These are phyloP conservation scores for Grigorovia yakushimaensis DNA, from an alignment of 805 yeast genomes.

Conservation along the genomic window DNA sequence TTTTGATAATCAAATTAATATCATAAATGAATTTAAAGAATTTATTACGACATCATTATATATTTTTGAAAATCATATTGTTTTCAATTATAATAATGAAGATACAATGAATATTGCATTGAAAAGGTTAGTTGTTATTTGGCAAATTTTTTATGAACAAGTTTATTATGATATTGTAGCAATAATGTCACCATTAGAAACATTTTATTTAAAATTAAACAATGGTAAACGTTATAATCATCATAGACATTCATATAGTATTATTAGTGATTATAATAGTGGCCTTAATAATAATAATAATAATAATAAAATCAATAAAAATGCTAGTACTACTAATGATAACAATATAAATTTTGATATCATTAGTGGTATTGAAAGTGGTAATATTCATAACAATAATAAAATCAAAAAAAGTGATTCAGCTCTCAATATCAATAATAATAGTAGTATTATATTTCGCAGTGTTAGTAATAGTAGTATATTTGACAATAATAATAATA, in stretches of 20 bases:
- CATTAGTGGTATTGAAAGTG: neutral
- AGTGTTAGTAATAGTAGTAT: neutral
- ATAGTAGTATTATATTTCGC: neutral
- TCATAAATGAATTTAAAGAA: conserved; percentile 23
- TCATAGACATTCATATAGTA: neutral
- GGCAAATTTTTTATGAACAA: conserved; percentile 49
- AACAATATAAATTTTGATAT: neutral
- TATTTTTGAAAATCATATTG: conserved; percentile 30
- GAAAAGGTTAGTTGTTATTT: conserved; percentile 34
- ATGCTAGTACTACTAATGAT: too few species aligned
- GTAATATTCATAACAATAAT: neutral
- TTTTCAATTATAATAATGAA: conserved; percentile 26
- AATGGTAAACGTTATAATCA: conserved; percentile 18
- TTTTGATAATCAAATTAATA: conserved; percentile 16
- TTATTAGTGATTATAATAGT: neutral
- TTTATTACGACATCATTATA: conserved; percentile 30
- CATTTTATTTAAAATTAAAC: conserved; percentile 15
- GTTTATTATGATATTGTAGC: conserved; percentile 52
- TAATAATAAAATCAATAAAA: too few species aligned
- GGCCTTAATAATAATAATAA: neutral
- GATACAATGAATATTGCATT: conserved; percentile 29
- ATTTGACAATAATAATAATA: neutral
- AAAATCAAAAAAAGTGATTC: neutral
- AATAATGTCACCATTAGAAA: conserved; percentile 46
- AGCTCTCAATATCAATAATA: neutral